phyloP scores from a whole-genome alignment of 495 filamentous ascomycete genomes.

The Podospora bellae-mahoneyi region DNA sequence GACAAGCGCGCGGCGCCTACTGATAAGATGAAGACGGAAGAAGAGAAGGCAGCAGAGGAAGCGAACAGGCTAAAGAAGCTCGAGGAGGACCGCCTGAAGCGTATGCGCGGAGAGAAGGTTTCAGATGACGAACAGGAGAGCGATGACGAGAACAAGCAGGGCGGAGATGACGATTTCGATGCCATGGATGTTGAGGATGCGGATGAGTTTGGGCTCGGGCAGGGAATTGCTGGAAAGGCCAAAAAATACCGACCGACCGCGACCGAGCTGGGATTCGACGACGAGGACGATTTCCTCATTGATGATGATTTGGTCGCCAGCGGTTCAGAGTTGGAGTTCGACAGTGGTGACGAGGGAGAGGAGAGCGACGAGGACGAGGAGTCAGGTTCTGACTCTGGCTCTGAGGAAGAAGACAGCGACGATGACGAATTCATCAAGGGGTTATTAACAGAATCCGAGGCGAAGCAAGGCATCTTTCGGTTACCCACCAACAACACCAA shows the following conservation, averaged over 20 bases:
- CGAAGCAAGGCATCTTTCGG: conserved; percentile 44
- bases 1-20: conserved; percentile 81
- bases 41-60: conserved; percentile 76
- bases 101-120: conserved; percentile 67
- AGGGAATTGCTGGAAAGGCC: conserved; percentile 39
- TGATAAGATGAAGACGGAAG: conserved; percentile 84
- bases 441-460: conserved; percentile 53
- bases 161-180: conserved; percentile 23
- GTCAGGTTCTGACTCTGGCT: conserved; percentile 29
- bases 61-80: conserved; percentile 69
- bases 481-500: conserved; percentile 26
- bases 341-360: conserved; percentile 50
- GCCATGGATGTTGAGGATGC: conserved; percentile 44
- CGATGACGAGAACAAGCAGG: conserved; percentile 46
- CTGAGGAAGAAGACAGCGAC: conserved; percentile 36
- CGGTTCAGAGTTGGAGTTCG: conserved; percentile 60
- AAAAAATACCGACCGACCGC: conserved; percentile 41
- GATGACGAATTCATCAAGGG: conserved; percentile 69
- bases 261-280: conserved; percentile 62
- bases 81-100: conserved; percentile 68
- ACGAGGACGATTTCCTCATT: conserved; percentile 88
- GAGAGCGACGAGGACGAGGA: conserved; percentile 49
- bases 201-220: conserved; percentile 54
- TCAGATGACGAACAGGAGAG: conserved; percentile 51
- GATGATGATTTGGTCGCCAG: conserved; percentile 80